A percentile compares a stretch with the other conserved stretches of the same genome.
phyloP scores from a whole-genome alignment of 2,329 filamentous ascomycete genomes.

The Elsinoe arachidis region DNA sequence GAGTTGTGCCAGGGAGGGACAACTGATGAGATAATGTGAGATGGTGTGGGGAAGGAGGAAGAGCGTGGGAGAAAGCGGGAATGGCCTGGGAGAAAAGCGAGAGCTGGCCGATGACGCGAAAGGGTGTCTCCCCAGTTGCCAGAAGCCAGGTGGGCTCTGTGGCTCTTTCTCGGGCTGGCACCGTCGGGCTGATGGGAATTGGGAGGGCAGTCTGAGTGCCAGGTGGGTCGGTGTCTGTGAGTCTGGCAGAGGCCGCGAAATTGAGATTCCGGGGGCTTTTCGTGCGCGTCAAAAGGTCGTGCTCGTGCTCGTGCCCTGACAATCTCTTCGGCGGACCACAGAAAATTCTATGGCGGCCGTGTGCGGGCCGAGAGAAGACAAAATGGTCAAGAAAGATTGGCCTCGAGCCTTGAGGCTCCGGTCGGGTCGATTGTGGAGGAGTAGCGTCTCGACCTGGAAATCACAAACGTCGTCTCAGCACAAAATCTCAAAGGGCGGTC shows the following conservation, averaged over 20 bases:
- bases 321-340: conserved; percentile 1
- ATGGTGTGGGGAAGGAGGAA: conserved; percentile 3
- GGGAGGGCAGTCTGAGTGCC: neutral
- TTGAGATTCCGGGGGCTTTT: conserved; percentile 8
- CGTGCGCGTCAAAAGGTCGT: neutral
- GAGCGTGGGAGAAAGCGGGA: conserved; percentile 11
- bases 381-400: neutral
- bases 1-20: neutral
- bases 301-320: neutral
- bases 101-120: conserved; percentile 2
- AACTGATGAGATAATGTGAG: conserved; percentile 7
- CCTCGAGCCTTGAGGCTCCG: neutral
- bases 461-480: conserved; percentile 1
- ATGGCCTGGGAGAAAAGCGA: neutral
- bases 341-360: conserved; percentile 10
- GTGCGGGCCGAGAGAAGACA: neutral
- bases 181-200: conserved; percentile 1
- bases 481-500: neutral
- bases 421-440: neutral
- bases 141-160: neutral
- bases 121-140: neutral
- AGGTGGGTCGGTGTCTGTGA: neutral
- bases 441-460: neutral
- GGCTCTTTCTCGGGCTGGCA: neutral
- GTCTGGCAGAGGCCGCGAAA: neutral